Percentiles rank a stretch among this genome's conserved stretches.
Conservation (phyloP, 23 red algal species). For the Pyropia yezoensis region DNA sequence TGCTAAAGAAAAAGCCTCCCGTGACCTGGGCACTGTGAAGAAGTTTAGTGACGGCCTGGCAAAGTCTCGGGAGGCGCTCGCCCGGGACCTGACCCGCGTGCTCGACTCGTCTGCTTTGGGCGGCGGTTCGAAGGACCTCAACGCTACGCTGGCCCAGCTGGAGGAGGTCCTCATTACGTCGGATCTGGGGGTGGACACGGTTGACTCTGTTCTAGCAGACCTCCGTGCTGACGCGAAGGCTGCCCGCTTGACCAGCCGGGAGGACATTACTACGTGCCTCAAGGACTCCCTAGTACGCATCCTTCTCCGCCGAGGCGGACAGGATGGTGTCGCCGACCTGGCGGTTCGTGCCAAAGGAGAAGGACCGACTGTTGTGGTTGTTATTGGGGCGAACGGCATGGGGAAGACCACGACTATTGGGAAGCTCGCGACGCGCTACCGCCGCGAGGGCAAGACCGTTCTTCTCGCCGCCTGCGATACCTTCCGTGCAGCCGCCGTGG, state of each 20-base stretch:
- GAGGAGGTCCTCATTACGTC: conserved; percentile 80
- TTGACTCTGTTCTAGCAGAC: conserved; percentile 74
- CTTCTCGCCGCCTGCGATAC: conserved; percentile 88
- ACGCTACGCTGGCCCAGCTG: conserved; percentile 55
- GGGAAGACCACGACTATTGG: conserved; percentile 96
- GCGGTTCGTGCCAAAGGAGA: conserved; percentile 13
- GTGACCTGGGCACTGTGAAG: conserved; percentile 55
- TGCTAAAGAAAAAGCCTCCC: conserved; percentile 51
- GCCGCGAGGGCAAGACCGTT: conserved; percentile 48
- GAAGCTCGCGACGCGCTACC: conserved; percentile 70
- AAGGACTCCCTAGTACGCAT: conserved; percentile 54
- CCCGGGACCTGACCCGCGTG: conserved; percentile 57
- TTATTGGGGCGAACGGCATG: conserved; percentile 90
- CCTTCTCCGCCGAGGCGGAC: conserved; percentile 2
- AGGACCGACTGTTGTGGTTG: conserved; percentile 59
- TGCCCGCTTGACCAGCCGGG: conserved; percentile 35
- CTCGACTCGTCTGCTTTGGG: conserved; percentile 20
- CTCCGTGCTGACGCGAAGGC: conserved; percentile 29
- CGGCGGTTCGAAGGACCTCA: conserved; percentile 34
- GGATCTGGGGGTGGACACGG: conserved; percentile 72
- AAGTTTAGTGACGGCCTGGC: conserved; percentile 69
- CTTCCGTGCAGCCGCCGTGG: conserved; percentile 86
- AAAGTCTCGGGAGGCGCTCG: conserved; percentile 72
- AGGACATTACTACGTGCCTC: conserved; percentile 41
- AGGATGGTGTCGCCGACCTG: conserved; percentile 11